A percentile compares a stretch with the other conserved stretches of the same genome.
Conservation (phyloP, 1,139 yeast species). For the Candida pseudoviswanathii region DNA sequence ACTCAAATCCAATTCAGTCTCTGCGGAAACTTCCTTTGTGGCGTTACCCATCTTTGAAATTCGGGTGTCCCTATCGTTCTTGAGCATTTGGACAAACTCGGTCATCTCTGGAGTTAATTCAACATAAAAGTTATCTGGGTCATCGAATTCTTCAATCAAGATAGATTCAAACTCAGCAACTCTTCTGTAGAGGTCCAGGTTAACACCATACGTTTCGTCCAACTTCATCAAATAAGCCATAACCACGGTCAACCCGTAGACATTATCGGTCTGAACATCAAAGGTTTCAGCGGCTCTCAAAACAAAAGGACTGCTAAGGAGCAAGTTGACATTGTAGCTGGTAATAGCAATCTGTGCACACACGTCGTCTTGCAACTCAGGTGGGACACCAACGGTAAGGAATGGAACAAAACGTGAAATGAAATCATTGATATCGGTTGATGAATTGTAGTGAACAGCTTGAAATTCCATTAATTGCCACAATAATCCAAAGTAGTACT, state of each 20-base stretch:
- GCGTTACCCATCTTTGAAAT: background rate
- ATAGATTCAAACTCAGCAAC: slow-evolving; percentile 37
- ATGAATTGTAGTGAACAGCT: slow-evolving; percentile 25
- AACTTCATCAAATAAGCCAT: slow-evolving; percentile 26
- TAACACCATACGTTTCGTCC: background rate
- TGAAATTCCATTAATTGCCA: slow-evolving; percentile 41
- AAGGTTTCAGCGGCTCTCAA: slow-evolving; percentile 29
- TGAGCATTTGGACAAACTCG: slow-evolving; percentile 26
- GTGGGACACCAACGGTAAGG: slow-evolving; percentile 18
- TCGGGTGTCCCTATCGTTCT: slow-evolving; percentile 8
- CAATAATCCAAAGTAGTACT: slow-evolving; percentile 36
- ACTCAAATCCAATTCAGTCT: slow-evolving; percentile 29
- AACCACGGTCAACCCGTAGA: slow-evolving; percentile 35
- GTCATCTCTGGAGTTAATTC: slow-evolving; percentile 39
- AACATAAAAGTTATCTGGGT: slow-evolving; percentile 51
- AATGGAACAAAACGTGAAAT: slow-evolving; percentile 33
- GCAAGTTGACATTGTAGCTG: slow-evolving; percentile 19
- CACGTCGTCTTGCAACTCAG: slow-evolving; percentile 11
- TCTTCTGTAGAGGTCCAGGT: slow-evolving; percentile 17
- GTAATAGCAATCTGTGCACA: slow-evolving; percentile 10
- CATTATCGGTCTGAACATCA: slow-evolving; percentile 35
- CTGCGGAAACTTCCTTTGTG: background rate
- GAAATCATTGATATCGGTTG: slow-evolving; percentile 29
- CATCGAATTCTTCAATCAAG: slow-evolving; percentile 52
- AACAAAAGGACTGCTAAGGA: slow-evolving; percentile 36